Percentiles rank a stretch among this genome's conserved stretches.
These are phyloP conservation scores for Cornus controversa DNA, from an alignment of 148 eudicot species.

Conservation along the genomic window DNA sequence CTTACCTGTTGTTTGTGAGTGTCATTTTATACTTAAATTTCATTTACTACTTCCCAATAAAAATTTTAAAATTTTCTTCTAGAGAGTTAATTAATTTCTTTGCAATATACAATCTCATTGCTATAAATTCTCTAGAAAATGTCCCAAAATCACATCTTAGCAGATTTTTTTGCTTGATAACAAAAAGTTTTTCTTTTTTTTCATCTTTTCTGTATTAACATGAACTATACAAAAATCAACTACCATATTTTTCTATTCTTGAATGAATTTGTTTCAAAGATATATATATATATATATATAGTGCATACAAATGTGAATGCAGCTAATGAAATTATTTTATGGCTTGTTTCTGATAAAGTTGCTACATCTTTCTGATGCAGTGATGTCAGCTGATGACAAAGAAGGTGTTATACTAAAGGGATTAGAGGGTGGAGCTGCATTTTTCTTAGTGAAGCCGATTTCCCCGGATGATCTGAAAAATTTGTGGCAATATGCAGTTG, in stretches of 20 bases:
- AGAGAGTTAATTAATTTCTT: too few relatives aligned
- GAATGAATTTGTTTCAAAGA: too few relatives aligned
- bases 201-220: too few relatives aligned
- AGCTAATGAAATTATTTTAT: too few relatives aligned
- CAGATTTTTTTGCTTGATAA: too few relatives aligned
- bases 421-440: slow-evolving; percentile 44
- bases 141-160: not conserved
- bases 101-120: not conserved
- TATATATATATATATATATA: too few relatives aligned
- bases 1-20: slow-evolving; percentile 62
- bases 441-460: slow-evolving; percentile 53
- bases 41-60: not conserved
- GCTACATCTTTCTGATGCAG: slow-evolving; percentile 24
- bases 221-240: too few relatives aligned
- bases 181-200: too few relatives aligned
- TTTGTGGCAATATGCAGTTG: slow-evolving; percentile 52
- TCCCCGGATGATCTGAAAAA: slow-evolving; percentile 28
- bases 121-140: not conserved
- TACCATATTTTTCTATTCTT: too few relatives aligned
- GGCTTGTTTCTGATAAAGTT: too few relatives aligned
- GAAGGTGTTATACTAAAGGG: slow-evolving; percentile 29
- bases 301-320: too few relatives aligned
- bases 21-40: not conserved
- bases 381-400: slow-evolving; percentile 55
- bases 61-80: too few relatives aligned